These are phyloP conservation scores for Talaromyces pinophilus DNA, from an alignment of 2,329 filamentous ascomycete genomes.

Conservation along the genomic window DNA sequence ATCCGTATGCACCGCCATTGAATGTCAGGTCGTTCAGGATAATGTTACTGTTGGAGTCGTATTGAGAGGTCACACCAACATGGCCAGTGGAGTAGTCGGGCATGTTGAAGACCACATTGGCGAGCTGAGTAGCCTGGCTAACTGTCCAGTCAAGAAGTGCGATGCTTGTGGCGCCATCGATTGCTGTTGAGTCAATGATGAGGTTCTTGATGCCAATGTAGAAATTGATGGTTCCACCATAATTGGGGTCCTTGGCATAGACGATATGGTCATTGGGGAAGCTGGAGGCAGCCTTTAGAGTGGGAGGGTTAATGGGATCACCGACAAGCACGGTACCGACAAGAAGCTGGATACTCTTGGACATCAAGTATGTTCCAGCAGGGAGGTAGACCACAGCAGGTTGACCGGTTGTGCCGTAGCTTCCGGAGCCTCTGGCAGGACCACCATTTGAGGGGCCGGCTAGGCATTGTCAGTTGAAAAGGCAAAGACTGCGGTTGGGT, in stretches of 20 bases:
- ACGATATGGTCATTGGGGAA: slow-evolving; percentile 34
- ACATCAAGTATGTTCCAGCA: slow-evolving; percentile 31
- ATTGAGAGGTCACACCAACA: slow-evolving; percentile 28
- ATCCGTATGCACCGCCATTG: slow-evolving; percentile 32
- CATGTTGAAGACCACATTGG: slow-evolving; percentile 38
- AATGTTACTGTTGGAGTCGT: slow-evolving; percentile 24
- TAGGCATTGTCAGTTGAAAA: slow-evolving; percentile 20
- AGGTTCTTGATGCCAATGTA: slow-evolving; percentile 38
- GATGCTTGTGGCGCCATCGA: slow-evolving; percentile 26
- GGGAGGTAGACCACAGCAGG: slow-evolving; percentile 36
- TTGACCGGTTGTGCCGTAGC: slow-evolving; percentile 33
- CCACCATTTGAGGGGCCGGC: slow-evolving; percentile 30
- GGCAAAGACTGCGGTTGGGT: neutral
- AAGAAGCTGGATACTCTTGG: slow-evolving; percentile 30
- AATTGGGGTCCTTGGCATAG: slow-evolving; percentile 31
- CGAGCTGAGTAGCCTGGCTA: slow-evolving; percentile 36
- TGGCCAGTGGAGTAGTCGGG: slow-evolving; percentile 32
- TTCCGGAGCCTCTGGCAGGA: slow-evolving; percentile 29
- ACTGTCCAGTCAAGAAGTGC: slow-evolving; percentile 40
- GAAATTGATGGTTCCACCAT: slow-evolving; percentile 32
- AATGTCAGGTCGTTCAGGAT: slow-evolving; percentile 27
- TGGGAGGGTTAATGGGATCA: slow-evolving; percentile 34
- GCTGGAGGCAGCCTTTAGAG: slow-evolving; percentile 30
- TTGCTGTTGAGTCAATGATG: slow-evolving; percentile 34
- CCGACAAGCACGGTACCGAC: slow-evolving; percentile 37